Evolutionary conservation across 2,329 filamentous ascomycete genomes (phyloP).

Genomic region (Hypoxylon sp.): DNA sequence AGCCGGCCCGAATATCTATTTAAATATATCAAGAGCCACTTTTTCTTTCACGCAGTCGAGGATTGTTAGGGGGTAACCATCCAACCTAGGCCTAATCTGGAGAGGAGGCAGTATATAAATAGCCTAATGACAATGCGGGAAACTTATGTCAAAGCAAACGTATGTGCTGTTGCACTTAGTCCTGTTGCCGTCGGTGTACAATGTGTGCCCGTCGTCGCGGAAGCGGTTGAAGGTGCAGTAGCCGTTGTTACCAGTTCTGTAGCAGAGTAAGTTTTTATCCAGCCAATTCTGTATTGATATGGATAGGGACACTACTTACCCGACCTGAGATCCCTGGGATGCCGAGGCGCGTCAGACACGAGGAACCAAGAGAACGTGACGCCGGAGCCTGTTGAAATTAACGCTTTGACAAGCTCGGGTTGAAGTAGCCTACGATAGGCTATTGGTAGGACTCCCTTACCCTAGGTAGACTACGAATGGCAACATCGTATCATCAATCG

Average conservation of each 20-base stretch:
- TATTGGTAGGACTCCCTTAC: background rate
- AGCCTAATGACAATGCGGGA: too few species aligned
- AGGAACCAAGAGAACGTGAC: conserved; percentile 16
- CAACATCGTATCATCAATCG: conserved; percentile 1
- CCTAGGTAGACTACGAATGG: background rate
- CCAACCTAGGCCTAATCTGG: background rate
- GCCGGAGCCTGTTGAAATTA: conserved; percentile 14
- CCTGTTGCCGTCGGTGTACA: conserved; percentile 18
- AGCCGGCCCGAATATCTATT: background rate
- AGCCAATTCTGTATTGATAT: background rate
- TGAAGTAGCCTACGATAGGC: background rate
- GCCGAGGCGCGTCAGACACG: background rate
- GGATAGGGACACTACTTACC: conserved; percentile 10
- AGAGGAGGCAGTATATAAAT: background rate
- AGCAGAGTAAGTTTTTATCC: background rate
- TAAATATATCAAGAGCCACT: background rate
- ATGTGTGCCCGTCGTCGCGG: conserved; percentile 16
- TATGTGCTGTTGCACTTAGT: conserved; percentile 17
- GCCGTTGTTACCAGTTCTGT: conserved; percentile 23
- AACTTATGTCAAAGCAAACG: conserved; percentile 24
- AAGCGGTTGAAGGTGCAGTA: conserved; percentile 24
- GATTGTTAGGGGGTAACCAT: background rate
- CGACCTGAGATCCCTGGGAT: background rate
- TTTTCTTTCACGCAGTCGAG: background rate
- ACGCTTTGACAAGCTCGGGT: background rate